Evolutionary conservation across 148 eudicot species (phyloP).

Genomic region (Bassia scoparia): DNA sequence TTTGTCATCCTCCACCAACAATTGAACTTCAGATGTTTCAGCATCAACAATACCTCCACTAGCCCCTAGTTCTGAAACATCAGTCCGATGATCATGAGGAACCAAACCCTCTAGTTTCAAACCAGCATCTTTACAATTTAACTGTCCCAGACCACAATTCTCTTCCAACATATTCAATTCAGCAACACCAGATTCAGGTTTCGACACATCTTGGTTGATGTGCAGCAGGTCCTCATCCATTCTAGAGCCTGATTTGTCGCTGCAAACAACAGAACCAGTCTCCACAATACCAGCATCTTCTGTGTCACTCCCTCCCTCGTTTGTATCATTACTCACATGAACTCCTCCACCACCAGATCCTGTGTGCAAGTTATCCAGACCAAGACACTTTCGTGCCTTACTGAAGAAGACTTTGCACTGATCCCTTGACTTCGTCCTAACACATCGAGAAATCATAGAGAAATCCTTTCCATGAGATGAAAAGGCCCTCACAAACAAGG

Average conservation of each 20-base stretch:
- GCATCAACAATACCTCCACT: slow-evolving; percentile 25
- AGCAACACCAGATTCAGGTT: slow-evolving; percentile 31
- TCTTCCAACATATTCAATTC: slow-evolving; percentile 29
- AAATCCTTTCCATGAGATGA: slow-evolving; percentile 78
- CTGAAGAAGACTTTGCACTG: slow-evolving; percentile 81
- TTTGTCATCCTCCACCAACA: slow-evolving; percentile 7
- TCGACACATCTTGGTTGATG: slow-evolving; percentile 29
- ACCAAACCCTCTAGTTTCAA: slow-evolving; percentile 20
- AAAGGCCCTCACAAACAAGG: slow-evolving; percentile 61
- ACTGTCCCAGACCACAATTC: slow-evolving; percentile 22
- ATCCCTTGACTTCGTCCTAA: slow-evolving; percentile 60
- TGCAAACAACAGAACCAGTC: slow-evolving; percentile 43
- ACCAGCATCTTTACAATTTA: slow-evolving; percentile 25
- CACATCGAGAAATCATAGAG: slow-evolving; percentile 51
- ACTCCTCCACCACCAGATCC: slow-evolving; percentile 30
- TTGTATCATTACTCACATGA: slow-evolving; percentile 35
- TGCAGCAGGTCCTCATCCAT: slow-evolving; percentile 50
- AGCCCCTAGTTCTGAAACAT: slow-evolving; percentile 19
- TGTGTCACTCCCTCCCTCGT: slow-evolving; percentile 54
- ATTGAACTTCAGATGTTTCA: not conserved
- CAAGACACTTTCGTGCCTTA: slow-evolving; percentile 70
- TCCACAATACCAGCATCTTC: slow-evolving; percentile 62
- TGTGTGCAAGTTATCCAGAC: slow-evolving; percentile 45
- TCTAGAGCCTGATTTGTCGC: slow-evolving; percentile 47
- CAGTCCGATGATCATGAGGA: slow-evolving; percentile 25